These are phyloP conservation scores for Haematococcus lacustris DNA, from an alignment of 139 green algal genomes.

Conservation along the genomic window DNA sequence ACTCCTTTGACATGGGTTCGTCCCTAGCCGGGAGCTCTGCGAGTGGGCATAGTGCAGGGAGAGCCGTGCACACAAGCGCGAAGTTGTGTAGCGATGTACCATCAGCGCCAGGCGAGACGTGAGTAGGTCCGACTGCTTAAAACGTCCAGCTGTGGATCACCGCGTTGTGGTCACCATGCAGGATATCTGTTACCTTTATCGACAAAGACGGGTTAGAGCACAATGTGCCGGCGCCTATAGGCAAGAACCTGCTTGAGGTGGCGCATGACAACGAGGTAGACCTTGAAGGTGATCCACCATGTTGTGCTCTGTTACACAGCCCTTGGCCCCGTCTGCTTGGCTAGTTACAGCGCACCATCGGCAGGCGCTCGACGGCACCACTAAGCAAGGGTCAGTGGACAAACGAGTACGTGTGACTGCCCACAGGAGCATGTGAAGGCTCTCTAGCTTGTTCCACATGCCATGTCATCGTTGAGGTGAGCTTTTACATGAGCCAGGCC, in stretches of 20 bases:
- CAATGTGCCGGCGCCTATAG: constrained; percentile 73
- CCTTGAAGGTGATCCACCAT: constrained; percentile 93
- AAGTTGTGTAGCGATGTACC: background rate
- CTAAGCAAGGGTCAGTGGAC: no score
- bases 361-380: no score
- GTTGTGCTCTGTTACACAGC: no score
- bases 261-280: constrained; percentile 97
- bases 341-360: no score
- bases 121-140: background rate
- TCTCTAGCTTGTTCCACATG: constrained; percentile 97
- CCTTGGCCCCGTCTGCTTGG: no score
- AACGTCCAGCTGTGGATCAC: background rate
- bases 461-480: constrained; percentile 87
- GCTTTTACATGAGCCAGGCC: background rate
- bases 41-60: background rate
- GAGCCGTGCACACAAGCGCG: background rate
- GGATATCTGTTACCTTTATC: constrained; percentile 83
- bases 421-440: constrained; percentile 87
- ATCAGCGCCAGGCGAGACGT: background rate
- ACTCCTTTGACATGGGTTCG: no score
- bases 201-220: constrained; percentile 78
- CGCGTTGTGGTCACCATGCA: constrained; percentile 18
- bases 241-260: constrained; percentile 80
- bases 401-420: background rate
- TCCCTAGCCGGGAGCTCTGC: no score